A percentile compares a stretch with the other conserved stretches of the same genome.
Evolutionary conservation across 441 rosid species (phyloP).

Genomic region (Biscutella laevigata): DNA sequence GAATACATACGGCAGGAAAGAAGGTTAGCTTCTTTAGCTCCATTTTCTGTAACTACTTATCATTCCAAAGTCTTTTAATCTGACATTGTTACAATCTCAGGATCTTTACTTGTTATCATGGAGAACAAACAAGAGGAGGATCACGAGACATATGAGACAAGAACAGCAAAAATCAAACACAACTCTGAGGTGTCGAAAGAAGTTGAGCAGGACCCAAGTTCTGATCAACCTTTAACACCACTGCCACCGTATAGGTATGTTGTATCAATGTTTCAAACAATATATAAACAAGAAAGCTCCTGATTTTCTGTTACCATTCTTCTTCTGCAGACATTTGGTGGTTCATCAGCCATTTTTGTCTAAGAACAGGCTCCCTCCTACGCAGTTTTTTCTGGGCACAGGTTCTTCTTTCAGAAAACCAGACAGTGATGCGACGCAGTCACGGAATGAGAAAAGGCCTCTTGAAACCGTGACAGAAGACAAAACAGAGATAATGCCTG

Average conservation of each 20-base stretch:
- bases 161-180: conserved; percentile 30
- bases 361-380: conserved; percentile 50
- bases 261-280: not conserved
- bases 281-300: conserved; percentile 1
- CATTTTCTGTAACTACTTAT: not conserved
- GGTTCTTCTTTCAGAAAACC: conserved; percentile 53
- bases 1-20: conserved; percentile 81
- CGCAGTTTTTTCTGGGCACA: conserved; percentile 46
- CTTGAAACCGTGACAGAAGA: conserved; percentile 39
- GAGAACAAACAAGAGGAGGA: conserved; percentile 55
- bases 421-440: conserved; percentile 30
- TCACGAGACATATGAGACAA: conserved; percentile 44
- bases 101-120: conserved; percentile 37
- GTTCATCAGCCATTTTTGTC: conserved; percentile 57
- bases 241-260: conserved; percentile 50
- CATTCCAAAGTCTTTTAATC: not conserved
- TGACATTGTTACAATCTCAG: conserved; percentile 31
- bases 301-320: not conserved
- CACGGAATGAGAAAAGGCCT: conserved; percentile 48
- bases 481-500: conserved; percentile 42
- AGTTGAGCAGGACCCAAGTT: conserved; percentile 49
- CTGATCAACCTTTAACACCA: conserved; percentile 65
- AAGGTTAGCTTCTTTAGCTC: conserved; percentile 43
- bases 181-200: conserved; percentile 35
- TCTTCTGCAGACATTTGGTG: conserved; percentile 41